Conservation (phyloP, 441 rosid genomes). For the Pelargonium citronellum region DNA sequence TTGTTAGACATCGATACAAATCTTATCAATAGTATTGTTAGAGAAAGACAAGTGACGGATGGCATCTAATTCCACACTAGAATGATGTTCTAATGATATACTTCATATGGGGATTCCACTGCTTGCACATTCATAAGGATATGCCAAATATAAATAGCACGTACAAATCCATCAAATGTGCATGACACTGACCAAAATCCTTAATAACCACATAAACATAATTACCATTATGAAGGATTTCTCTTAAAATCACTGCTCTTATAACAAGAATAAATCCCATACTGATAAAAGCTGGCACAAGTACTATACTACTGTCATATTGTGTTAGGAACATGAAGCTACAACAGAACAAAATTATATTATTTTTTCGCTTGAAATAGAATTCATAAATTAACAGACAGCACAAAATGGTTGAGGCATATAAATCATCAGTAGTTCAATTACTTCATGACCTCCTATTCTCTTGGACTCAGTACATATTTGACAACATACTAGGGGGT, state of each 20-base stretch:
- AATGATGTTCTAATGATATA: neutral
- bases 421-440: too few relatives aligned
- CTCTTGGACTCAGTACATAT: too few relatives aligned
- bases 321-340: too few relatives aligned
- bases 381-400: too few relatives aligned
- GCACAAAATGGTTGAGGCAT: too few relatives aligned
- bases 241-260: neutral
- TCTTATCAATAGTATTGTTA: neutral
- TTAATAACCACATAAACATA: neutral
- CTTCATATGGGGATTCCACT: neutral
- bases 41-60: neutral
- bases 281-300: neutral
- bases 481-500: too few relatives aligned
- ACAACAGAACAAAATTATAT: too few relatives aligned
- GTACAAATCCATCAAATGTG: too few relatives aligned
- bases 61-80: neutral
- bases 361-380: too few relatives aligned
- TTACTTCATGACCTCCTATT: too few relatives aligned
- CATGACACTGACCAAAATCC: too few relatives aligned
- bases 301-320: neutral
- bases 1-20: conserved; percentile 8
- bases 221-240: neutral
- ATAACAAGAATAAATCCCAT: neutral
- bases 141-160: neutral
- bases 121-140: neutral